Conservation (phyloP, 164 flowering plant genomes). For the Houttuynia cordata region DNA sequence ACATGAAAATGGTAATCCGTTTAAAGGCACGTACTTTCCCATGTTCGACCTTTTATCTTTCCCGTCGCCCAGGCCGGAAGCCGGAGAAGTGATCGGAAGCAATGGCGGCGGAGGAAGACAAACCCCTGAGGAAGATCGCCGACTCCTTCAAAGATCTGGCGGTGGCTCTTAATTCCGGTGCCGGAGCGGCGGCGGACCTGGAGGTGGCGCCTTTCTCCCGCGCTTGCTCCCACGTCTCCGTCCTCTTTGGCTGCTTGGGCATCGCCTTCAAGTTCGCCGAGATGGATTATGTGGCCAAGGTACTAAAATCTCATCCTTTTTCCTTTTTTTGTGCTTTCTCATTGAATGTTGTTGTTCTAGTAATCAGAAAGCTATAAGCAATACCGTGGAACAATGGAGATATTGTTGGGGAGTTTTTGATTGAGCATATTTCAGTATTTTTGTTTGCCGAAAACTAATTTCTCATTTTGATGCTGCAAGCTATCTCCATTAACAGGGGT, state of each 20-base stretch:
- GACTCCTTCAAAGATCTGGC: constrained; percentile 55
- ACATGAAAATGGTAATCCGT: no score
- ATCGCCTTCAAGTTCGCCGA: constrained; percentile 97
- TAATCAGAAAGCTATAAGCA: neutral
- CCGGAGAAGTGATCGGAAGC: neutral
- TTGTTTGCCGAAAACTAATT: neutral
- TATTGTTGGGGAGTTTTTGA: neutral
- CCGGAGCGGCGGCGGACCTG: constrained; percentile 13
- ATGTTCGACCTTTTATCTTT: no score
- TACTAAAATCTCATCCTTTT: constrained; percentile 1
- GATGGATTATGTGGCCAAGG: constrained; percentile 93
- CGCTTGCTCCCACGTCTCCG: constrained; percentile 88
- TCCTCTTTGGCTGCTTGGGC: constrained; percentile 78
- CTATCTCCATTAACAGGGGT: neutral
- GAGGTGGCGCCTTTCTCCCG: constrained; percentile 57
- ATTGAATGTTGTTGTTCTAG: neutral
- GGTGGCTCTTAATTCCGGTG: constrained; percentile 19
- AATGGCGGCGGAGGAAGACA: constrained; percentile 32
- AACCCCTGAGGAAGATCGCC: constrained; percentile 44
- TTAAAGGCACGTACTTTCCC: no score
- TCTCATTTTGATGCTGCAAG: neutral
- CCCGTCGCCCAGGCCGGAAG: no score
- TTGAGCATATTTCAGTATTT: neutral
- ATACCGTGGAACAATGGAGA: neutral
- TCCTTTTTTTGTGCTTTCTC: neutral